phyloP scores from a whole-genome alignment of 805 yeast species.

The Metschnikowia matae region DNA sequence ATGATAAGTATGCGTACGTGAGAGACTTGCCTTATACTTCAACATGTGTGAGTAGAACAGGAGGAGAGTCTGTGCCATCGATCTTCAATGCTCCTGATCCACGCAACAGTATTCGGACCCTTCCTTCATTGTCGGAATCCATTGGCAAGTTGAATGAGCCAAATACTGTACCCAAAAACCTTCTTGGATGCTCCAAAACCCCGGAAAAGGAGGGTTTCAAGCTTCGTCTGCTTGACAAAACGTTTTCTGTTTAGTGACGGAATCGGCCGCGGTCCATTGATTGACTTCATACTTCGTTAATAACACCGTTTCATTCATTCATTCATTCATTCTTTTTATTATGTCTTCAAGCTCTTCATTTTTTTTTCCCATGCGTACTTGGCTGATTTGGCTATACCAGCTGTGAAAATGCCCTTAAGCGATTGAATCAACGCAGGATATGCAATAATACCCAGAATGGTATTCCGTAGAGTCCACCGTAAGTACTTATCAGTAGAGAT shows the following conservation, averaged over 20 bases:
- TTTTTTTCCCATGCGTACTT: conserved; percentile 75
- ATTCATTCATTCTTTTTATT: too few relatives aligned
- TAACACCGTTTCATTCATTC: too few relatives aligned
- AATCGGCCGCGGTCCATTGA: background rate
- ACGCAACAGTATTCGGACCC: background rate
- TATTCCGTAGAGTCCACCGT: conserved; percentile 25
- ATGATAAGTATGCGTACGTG: background rate
- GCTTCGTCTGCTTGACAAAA: conserved; percentile 4
- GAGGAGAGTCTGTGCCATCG: background rate
- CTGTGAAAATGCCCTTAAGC: conserved; percentile 79
- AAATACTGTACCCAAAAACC: background rate
- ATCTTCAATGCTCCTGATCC: background rate
- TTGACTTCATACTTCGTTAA: too few relatives aligned
- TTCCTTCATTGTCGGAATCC: conserved; percentile 4
- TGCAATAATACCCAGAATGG: conserved; percentile 48
- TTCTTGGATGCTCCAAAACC: conserved; percentile 1
- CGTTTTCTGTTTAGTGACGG: background rate
- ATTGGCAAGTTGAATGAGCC: background rate
- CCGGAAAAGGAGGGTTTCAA: conserved; percentile 2
- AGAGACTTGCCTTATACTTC: background rate
- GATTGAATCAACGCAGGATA: conserved; percentile 71
- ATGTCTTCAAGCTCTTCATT: conserved; percentile 19
- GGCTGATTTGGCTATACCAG: conserved; percentile 70
- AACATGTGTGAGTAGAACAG: background rate
- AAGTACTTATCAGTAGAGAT: conserved; percentile 44